Percentiles rank a stretch among this genome's conserved stretches.
phyloP scores from a whole-genome alignment of 176 grass and related monocot genomes.

The Puccinellia tenuiflora region DNA sequence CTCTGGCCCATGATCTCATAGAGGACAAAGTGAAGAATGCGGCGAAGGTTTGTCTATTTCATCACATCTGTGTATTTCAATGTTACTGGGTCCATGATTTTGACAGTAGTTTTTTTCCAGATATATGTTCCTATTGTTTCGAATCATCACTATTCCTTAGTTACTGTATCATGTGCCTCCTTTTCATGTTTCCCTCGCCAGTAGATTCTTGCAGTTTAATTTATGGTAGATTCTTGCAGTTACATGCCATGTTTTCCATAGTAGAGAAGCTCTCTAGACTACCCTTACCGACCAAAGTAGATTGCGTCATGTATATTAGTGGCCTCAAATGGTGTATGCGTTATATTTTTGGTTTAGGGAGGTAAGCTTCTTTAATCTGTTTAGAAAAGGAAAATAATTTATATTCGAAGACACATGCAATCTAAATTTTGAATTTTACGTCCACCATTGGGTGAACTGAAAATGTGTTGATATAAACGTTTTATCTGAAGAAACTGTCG shows the following conservation, averaged over 20 bases:
- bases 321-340: background rate
- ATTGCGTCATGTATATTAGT: constrained; percentile 4
- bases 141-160: too few relatives aligned
- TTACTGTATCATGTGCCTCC: too few relatives aligned
- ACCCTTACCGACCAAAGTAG: background rate
- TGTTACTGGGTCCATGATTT: too few relatives aligned
- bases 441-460: background rate
- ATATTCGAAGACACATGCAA: background rate
- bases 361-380: background rate
- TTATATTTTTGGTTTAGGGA: constrained; percentile 2
- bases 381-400: background rate
- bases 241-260: background rate
- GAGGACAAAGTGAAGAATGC: too few relatives aligned
- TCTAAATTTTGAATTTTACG: background rate
- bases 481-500: background rate
- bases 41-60: too few relatives aligned
- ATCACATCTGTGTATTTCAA: too few relatives aligned
- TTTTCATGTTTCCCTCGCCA: too few relatives aligned
- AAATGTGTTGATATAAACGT: background rate
- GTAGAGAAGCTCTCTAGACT: background rate
- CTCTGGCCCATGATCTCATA: too few relatives aligned
- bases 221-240: background rate
- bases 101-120: too few relatives aligned
- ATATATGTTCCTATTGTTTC: too few relatives aligned
- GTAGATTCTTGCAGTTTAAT: background rate